phyloP scores from a whole-genome alignment of 192 early-diverging fungal genomes.

The Blastocladiella britannica region DNA sequence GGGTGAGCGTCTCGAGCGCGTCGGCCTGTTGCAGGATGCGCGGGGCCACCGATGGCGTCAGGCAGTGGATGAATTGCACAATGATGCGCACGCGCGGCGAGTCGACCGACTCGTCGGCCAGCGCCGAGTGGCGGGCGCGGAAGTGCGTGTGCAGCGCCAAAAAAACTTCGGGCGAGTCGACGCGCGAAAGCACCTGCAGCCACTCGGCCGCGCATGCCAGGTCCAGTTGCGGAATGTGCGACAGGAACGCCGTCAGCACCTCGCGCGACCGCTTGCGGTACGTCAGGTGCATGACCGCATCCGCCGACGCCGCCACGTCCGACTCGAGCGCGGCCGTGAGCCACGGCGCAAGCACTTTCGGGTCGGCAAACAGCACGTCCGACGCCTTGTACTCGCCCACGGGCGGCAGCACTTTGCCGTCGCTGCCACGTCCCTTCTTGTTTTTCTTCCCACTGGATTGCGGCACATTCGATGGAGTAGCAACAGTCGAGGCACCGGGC shows the following conservation, averaged over 20 bases:
- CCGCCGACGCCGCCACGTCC: neutral
- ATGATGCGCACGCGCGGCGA: neutral
- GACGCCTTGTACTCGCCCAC: neutral
- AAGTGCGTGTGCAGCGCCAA: neutral
- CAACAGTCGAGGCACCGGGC: too few relatives aligned
- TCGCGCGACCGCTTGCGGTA: neutral
- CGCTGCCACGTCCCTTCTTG: too few relatives aligned
- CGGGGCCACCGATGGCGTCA: constrained; percentile 1
- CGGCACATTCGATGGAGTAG: too few relatives aligned
- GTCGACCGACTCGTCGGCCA: neutral
- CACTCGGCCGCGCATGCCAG: neutral
- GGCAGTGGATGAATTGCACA: neutral
- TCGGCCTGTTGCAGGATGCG: constrained; percentile 1
- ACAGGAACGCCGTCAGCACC: neutral
- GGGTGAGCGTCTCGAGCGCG: neutral
- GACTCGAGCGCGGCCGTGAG: neutral
- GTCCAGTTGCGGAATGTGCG: neutral
- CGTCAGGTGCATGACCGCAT: neutral
- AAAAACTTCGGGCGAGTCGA: neutral
- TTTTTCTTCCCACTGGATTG: too few relatives aligned
- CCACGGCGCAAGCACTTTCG: neutral
- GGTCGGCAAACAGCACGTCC: neutral
- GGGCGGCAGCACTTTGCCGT: neutral
- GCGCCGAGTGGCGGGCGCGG: neutral
- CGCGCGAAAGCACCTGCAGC: neutral